Base-by-base conservation (phyloP, 2,329 filamentous ascomycete genomes). In the Scleromitrula shiraiana region DNA sequence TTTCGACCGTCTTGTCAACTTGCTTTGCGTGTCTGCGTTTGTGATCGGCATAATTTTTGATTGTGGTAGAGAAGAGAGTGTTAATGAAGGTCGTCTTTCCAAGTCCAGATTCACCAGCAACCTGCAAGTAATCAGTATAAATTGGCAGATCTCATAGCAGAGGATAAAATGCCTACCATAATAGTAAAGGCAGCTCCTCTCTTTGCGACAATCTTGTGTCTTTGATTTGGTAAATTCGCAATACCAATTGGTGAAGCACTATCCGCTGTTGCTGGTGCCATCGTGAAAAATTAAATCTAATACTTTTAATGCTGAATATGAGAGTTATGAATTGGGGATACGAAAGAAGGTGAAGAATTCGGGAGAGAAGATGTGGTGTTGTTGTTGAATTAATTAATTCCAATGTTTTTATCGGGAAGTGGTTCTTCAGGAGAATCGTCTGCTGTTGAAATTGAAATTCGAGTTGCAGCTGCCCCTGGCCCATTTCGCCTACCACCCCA, bases 11-110 rank as follows among this genome's bases (percentile, higher is more conserved):
- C 81, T 97, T 97, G 76, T 98, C 93, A 61, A 97, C 82, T 77
- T 98, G 93, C 82, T 98, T 98, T 74, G 93, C 88, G 72, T 98
- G 93, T 67, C 93, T 88, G 72, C 89, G 87, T 80, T 95, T 95
- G 81, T 98, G 91, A 72, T 98, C 93, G 79, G 93, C 93, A 71
- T 98, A 98, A 80, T 97, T 98, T 80, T 98, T 98, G 81, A 98
- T 98, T 63, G 93, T 98, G 59, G 94, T 98, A 55, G 93, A 98
- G 80, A 98, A 98, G 53, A 98, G 83, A 52, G 93, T 98, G 83
- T 98, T 98, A 82, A 98, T 97, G 74, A 98, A 98, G 64, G 93
- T 98, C 22, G 94, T 98, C 82, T 98, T 98, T 76, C 93, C 93
- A 62, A 97, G 75, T 66, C 91, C 91, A 60, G 93, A 97, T 76